phyloP scores from a whole-genome alignment of 2,329 filamentous ascomycete genomes.

The Hypomyces perniciosus region DNA sequence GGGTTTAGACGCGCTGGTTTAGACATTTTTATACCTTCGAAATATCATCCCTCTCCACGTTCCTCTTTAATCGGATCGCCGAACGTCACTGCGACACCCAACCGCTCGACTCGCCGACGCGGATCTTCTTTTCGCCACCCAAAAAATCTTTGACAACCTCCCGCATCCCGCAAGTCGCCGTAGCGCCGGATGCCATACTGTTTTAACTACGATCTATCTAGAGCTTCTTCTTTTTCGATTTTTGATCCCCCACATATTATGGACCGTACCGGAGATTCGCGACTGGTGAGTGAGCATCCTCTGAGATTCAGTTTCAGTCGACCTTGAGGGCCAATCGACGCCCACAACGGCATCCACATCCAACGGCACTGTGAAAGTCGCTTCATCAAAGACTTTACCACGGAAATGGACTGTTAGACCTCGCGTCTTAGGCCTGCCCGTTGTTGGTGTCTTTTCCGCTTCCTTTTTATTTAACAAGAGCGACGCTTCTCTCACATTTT shows the following conservation, averaged over 20 bases:
- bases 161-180: slow-evolving; percentile 8
- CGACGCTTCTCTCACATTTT: no score
- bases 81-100: slow-evolving; percentile 11
- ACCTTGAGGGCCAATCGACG: not conserved
- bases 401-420: no score
- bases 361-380: not conserved
- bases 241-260: slow-evolving; percentile 10
- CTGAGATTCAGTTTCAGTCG: slow-evolving; percentile 2
- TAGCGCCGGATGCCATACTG: slow-evolving; percentile 1
- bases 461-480: no score
- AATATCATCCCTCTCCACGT: slow-evolving; percentile 12
- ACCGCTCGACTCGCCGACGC: slow-evolving; percentile 8
- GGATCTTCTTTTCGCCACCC: slow-evolving; percentile 7
- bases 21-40: slow-evolving; percentile 27
- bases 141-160: slow-evolving; percentile 6
- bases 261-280: slow-evolving; percentile 10
- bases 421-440: no score
- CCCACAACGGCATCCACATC: not conserved
- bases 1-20: slow-evolving; percentile 36
- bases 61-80: slow-evolving; percentile 20
- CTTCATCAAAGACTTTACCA: no score
- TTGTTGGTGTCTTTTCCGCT: no score
- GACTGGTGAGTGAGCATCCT: slow-evolving; percentile 11
- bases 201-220: slow-evolving; percentile 1
- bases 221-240: slow-evolving; percentile 5